These are phyloP conservation scores for Trichoderma simmonsii DNA, from an alignment of 2,329 filamentous ascomycete genomes.

Conservation along the genomic window DNA sequence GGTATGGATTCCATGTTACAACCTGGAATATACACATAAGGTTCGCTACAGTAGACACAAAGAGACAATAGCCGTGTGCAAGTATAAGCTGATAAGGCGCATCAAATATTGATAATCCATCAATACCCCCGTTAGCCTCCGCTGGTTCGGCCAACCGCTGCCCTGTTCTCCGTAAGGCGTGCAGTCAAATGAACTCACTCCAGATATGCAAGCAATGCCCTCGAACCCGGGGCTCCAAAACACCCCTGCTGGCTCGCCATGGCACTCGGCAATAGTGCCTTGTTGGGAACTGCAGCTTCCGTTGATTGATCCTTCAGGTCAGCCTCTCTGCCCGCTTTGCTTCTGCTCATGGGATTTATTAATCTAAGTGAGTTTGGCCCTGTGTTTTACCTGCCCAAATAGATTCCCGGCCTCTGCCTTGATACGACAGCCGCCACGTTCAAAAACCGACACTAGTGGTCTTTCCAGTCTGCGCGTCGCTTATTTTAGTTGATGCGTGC, in stretches of 20 bases:
- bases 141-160: background rate
- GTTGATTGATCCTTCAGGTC: constrained; percentile 15
- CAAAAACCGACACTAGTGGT: background rate
- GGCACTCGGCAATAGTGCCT: constrained; percentile 14
- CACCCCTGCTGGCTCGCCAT: constrained; percentile 6
- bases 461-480: constrained; percentile 10
- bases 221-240: background rate
- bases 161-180: background rate
- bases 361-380: background rate
- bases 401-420: background rate
- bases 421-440: constrained; percentile 5
- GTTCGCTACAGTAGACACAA: background rate
- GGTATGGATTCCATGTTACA: background rate
- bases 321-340: background rate
- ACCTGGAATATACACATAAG: background rate
- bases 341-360: constrained; percentile 2
- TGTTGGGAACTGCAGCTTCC: constrained; percentile 13
- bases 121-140: background rate
- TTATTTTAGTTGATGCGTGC: constrained; percentile 16
- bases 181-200: background rate
- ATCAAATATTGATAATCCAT: background rate
- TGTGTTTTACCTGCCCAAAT: constrained; percentile 12
- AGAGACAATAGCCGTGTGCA: background rate
- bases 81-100: constrained; percentile 3
- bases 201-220: constrained; percentile 14